Evolutionary conservation across 2,329 filamentous ascomycete genomes (phyloP).

Genomic region (Epichloe uncinata): DNA sequence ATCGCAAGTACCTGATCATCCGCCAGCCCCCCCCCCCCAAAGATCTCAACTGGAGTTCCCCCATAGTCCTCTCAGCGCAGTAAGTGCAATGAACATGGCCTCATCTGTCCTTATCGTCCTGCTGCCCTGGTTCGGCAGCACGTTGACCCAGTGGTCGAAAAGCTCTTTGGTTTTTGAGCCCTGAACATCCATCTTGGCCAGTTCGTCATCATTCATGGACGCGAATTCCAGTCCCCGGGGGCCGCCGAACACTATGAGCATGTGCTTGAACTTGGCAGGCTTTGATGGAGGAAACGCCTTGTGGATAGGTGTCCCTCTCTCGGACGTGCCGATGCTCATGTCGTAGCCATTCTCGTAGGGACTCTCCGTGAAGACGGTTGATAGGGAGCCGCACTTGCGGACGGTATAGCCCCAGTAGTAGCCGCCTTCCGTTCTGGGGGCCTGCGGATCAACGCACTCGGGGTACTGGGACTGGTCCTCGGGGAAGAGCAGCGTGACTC

Average conservation of each 20-base stretch:
- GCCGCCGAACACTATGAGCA: conserved; percentile 70
- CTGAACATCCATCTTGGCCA: conserved; percentile 47
- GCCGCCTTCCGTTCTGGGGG: conserved; percentile 59
- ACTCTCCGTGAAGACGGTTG: conserved; percentile 64
- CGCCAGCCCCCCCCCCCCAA: too few relatives aligned
- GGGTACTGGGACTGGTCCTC: conserved; percentile 30
- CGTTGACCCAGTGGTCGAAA: conserved; percentile 77
- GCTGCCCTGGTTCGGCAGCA: conserved; percentile 68
- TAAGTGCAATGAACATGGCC: conserved; percentile 64
- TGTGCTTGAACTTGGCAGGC: conserved; percentile 46
- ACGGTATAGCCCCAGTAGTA: conserved; percentile 82
- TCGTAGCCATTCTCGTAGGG: conserved; percentile 69
- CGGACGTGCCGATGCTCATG: conserved; percentile 69
- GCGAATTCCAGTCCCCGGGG: conserved; percentile 69
- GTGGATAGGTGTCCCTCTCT: conserved; percentile 49
- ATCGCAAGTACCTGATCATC: conserved; percentile 2
- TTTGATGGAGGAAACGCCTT: conserved; percentile 31
- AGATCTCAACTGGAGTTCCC: conserved; percentile 23
- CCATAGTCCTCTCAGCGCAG: conserved; percentile 50
- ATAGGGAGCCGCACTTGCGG: conserved; percentile 51
- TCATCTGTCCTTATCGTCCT: conserved; percentile 76
- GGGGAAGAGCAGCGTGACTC: conserved; percentile 55
- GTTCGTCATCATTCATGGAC: conserved; percentile 43
- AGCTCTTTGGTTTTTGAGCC: conserved; percentile 52
- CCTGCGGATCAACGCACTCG: conserved; percentile 51